Conservation (phyloP, 2,329 filamentous ascomycete genomes). For the Botrytis paeoniae region DNA sequence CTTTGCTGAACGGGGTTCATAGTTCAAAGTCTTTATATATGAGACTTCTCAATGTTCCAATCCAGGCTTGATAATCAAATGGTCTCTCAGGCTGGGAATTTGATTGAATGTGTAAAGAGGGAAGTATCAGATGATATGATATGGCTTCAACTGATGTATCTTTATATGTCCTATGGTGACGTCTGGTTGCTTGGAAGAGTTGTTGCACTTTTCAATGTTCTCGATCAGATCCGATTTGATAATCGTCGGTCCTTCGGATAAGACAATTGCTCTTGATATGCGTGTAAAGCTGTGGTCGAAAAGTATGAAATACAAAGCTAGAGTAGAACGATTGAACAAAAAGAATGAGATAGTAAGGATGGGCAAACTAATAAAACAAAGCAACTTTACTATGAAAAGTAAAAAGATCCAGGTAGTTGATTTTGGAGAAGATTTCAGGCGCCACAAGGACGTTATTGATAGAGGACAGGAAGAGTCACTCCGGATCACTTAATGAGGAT, state of each 20-base stretch:
- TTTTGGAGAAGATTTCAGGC: background rate
- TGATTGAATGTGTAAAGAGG: conserved; percentile 7
- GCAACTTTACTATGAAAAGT: background rate
- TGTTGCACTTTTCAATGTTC: background rate
- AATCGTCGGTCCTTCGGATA: background rate
- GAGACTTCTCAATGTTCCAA: background rate
- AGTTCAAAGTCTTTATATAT: conserved; percentile 1
- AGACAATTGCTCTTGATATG: background rate
- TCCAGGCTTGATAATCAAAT: background rate
- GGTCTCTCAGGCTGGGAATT: background rate
- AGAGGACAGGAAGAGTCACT: background rate
- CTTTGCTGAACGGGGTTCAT: conserved; percentile 38
- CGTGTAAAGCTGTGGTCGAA: background rate
- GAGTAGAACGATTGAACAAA: background rate
- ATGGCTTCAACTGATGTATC: background rate
- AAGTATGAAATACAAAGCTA: background rate
- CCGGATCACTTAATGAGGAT: background rate
- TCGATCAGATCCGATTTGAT: background rate
- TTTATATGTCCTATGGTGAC: background rate
- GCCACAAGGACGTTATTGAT: conserved; percentile 4
- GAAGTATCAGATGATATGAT: background rate
- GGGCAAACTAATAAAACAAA: background rate
- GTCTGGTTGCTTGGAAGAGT: background rate
- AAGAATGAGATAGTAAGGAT: background rate
- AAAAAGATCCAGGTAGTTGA: background rate